Percentiles rank a stretch among this genome's conserved stretches.
These are phyloP conservation scores for Leptoxyphium fumago DNA, from an alignment of 2,329 filamentous ascomycete genomes.

Conservation along the genomic window DNA sequence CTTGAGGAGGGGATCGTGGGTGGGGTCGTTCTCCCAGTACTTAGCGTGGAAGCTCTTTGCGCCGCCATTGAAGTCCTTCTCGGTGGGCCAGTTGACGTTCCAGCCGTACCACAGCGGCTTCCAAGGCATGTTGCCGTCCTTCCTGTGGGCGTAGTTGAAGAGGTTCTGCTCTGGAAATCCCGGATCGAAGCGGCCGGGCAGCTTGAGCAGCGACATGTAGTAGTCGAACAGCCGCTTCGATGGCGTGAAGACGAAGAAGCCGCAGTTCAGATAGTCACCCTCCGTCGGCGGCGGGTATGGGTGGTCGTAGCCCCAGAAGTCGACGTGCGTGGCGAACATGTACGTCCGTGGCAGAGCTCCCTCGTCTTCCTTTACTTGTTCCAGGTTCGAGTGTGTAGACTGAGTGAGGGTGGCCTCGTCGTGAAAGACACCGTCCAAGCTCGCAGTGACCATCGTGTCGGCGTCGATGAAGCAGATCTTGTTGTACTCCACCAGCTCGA, in stretches of 20 bases:
- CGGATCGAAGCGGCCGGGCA: slow-evolving; percentile 21
- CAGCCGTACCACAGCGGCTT: slow-evolving; percentile 23
- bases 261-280: slow-evolving; percentile 20
- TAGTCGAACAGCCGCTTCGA: slow-evolving; percentile 21
- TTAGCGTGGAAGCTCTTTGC: slow-evolving; percentile 25
- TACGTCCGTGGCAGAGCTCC: slow-evolving; percentile 23
- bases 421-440: slow-evolving; percentile 21
- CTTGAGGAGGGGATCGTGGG: slow-evolving; percentile 20
- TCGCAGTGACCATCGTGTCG: slow-evolving; percentile 16
- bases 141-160: slow-evolving; percentile 25
- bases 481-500: slow-evolving; percentile 17
- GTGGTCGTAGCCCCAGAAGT: slow-evolving; percentile 19
- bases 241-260: slow-evolving; percentile 26
- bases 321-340: slow-evolving; percentile 24
- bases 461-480: slow-evolving; percentile 24
- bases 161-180: slow-evolving; percentile 24
- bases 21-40: slow-evolving; percentile 24
- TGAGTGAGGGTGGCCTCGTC: slow-evolving; percentile 22
- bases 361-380: slow-evolving; percentile 18
- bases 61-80: slow-evolving; percentile 21
- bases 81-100: slow-evolving; percentile 26
- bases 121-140: slow-evolving; percentile 28
- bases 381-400: slow-evolving; percentile 12
- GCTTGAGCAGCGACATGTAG: slow-evolving; percentile 19
- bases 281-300: slow-evolving; percentile 16